Percentiles rank a stretch among this genome's conserved stretches.
Evolutionary conservation across 805 yeast species (phyloP).

Genomic region (Saccharomycopsis olivae): DNA sequence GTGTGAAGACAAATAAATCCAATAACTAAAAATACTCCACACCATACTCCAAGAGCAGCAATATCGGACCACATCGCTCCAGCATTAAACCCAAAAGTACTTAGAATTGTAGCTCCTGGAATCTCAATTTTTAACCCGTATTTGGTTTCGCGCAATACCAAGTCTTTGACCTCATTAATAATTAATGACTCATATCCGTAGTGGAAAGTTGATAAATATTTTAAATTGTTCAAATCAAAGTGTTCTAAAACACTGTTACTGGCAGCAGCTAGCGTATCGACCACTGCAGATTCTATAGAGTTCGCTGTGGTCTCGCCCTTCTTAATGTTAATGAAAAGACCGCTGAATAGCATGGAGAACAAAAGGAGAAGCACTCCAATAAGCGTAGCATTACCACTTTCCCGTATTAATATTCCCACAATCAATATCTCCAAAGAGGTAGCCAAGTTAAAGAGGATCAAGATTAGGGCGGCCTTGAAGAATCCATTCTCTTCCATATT

Average conservation of each 20-base stretch:
- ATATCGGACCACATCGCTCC: conserved; percentile 64
- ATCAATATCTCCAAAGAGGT: conserved; percentile 77
- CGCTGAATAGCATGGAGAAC: conserved; percentile 86
- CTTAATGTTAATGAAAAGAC: conserved; percentile 82
- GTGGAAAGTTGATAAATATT: conserved; percentile 84
- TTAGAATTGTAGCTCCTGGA: conserved; percentile 94
- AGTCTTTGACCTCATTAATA: conserved; percentile 84
- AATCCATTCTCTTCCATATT: conserved; percentile 70
- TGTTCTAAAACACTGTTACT: neutral
- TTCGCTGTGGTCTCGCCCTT: conserved; percentile 21
- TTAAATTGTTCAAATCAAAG: conserved; percentile 56
- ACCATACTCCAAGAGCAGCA: conserved; percentile 45
- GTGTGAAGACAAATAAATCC: conserved; percentile 72
- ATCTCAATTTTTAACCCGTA: conserved; percentile 91
- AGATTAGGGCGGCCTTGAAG: conserved; percentile 52
- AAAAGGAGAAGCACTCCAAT: conserved; percentile 74
- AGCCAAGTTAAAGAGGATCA: conserved; percentile 78
- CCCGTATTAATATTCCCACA: conserved; percentile 79
- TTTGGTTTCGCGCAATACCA: conserved; percentile 77
- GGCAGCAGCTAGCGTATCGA: neutral
- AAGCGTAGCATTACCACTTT: conserved; percentile 87
- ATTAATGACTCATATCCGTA: conserved; percentile 90
- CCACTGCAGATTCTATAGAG: conserved; percentile 20
- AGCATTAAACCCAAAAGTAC: conserved; percentile 90
- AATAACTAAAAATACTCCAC: conserved; percentile 43